Evolutionary conservation across 2,329 filamentous ascomycete species (phyloP).

Genomic region (Fusarium sp.): DNA sequence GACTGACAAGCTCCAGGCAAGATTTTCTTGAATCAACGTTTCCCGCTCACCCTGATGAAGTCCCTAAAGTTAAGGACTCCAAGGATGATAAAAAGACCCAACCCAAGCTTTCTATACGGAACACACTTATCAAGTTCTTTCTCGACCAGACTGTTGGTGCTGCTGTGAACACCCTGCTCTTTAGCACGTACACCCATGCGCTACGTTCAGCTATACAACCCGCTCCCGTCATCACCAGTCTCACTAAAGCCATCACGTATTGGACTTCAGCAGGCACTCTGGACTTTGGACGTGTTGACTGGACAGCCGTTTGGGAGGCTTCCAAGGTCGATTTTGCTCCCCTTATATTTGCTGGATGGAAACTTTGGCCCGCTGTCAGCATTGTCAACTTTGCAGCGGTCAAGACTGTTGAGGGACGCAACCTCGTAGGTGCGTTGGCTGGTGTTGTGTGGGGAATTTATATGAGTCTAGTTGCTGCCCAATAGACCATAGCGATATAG

Average conservation of each 20-base stretch:
- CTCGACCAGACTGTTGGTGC: constrained; percentile 77
- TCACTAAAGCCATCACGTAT: constrained; percentile 49
- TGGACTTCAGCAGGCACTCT: constrained; percentile 54
- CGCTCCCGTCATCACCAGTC: constrained; percentile 51
- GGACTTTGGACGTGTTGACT: constrained; percentile 59
- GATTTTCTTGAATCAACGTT: constrained; percentile 78
- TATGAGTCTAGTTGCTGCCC: constrained; percentile 69
- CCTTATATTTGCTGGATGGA: constrained; percentile 74
- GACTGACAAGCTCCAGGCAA: constrained; percentile 65
- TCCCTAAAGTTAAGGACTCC: constrained; percentile 52
- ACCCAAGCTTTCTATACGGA: constrained; percentile 66
- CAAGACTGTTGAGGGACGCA: constrained; percentile 75
- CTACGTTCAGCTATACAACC: constrained; percentile 61
- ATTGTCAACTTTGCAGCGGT: constrained; percentile 75
- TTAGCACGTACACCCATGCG: constrained; percentile 68
- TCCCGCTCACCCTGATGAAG: constrained; percentile 67
- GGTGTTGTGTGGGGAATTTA: constrained; percentile 81
- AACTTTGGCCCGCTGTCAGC: constrained; percentile 76
- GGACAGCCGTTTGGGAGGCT: constrained; percentile 55
- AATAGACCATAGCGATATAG: constrained; percentile 23
- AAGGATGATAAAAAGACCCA: constrained; percentile 33
- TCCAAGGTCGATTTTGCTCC: constrained; percentile 68
- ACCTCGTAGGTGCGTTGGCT: constrained; percentile 76
- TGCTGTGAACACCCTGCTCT: constrained; percentile 71
- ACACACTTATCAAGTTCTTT: constrained; percentile 73